Percentiles rank a stretch among this genome's conserved stretches.
Conservation (phyloP, 2,329 filamentous ascomycete genomes). For the Pseudocercospora fuligena region DNA sequence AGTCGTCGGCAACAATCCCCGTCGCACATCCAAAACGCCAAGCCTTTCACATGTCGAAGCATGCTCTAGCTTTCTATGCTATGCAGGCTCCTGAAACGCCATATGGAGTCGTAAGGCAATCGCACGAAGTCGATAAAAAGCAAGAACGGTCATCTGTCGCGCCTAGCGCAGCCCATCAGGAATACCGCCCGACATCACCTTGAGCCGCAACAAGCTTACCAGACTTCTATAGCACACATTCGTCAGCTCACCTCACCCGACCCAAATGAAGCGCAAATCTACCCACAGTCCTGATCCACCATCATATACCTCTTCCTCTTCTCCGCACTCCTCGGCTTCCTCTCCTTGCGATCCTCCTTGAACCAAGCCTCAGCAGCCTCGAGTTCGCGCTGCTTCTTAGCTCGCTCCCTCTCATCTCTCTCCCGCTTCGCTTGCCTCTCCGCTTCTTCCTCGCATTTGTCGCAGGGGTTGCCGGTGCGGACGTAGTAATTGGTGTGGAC, state of each 20-base stretch:
- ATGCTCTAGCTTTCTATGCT: neutral
- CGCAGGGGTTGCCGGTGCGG: neutral
- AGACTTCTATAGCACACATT: neutral
- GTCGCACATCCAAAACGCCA: neutral
- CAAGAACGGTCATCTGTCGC: no score
- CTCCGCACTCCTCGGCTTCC: neutral
- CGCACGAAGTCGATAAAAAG: no score
- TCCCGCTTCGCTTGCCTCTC: neutral
- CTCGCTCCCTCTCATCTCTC: neutral
- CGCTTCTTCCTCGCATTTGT: neutral
- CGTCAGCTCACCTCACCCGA: no score
- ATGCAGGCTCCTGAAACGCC: neutral
- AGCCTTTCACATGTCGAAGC: neutral
- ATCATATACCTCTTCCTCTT: neutral
- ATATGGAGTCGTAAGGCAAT: no score
- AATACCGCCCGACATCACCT: no score
- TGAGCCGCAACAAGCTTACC: no score
- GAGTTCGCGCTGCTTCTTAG: neutral
- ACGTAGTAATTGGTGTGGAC: neutral
- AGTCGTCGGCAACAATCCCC: neutral
- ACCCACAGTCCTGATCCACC: neutral
- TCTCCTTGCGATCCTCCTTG: slow-evolving; percentile 5
- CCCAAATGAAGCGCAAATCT: neutral
- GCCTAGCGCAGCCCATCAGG: no score
- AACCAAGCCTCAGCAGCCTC: neutral